These are phyloP conservation scores for Vigna radiata DNA, from an alignment of 306 rosid species.

Conservation along the genomic window DNA sequence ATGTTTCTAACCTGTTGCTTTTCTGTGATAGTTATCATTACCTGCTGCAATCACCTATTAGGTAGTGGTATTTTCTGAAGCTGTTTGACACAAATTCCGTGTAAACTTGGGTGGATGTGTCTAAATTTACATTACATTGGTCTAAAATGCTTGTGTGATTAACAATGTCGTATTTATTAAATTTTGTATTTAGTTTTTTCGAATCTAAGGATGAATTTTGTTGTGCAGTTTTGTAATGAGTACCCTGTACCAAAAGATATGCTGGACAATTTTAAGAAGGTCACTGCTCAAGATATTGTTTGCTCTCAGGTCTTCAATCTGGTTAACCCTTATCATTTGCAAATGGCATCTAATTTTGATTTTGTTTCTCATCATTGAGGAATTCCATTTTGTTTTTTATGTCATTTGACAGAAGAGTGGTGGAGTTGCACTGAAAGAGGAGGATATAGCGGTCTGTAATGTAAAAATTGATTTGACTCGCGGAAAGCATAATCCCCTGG, in stretches of 20 bases:
- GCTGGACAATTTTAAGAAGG: constrained; percentile 75
- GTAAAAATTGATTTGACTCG: constrained; percentile 95
- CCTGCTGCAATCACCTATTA: constrained; percentile 5
- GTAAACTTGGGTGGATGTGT: constrained; percentile 13
- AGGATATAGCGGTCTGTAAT: constrained; percentile 80
- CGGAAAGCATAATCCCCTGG: constrained; percentile 86
- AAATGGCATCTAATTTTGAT: constrained; percentile 29
- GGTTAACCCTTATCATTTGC: constrained; percentile 30
- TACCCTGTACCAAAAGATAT: constrained; percentile 93
- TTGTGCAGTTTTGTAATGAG: constrained; percentile 85
- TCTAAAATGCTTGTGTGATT: constrained; percentile 10
- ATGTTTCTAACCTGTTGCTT: constrained; percentile 32
- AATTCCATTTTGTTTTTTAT: constrained; percentile 16
- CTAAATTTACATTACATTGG: constrained; percentile 21
- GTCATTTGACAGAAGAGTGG: constrained; percentile 70
- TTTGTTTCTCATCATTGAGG: constrained; percentile 7
- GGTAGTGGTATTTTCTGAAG: background rate
- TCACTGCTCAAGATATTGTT: constrained; percentile 91
- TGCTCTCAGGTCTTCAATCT: constrained; percentile 77
- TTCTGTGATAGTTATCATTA: constrained; percentile 15
- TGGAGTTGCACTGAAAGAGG: constrained; percentile 76
- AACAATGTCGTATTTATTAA: constrained; percentile 7
- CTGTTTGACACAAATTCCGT: background rate
- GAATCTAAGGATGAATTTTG: constrained; percentile 24
- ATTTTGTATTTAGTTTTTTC: background rate